phyloP scores from a whole-genome alignment of 75 land plant genomes.

The Selaginella moellendorffii region DNA sequence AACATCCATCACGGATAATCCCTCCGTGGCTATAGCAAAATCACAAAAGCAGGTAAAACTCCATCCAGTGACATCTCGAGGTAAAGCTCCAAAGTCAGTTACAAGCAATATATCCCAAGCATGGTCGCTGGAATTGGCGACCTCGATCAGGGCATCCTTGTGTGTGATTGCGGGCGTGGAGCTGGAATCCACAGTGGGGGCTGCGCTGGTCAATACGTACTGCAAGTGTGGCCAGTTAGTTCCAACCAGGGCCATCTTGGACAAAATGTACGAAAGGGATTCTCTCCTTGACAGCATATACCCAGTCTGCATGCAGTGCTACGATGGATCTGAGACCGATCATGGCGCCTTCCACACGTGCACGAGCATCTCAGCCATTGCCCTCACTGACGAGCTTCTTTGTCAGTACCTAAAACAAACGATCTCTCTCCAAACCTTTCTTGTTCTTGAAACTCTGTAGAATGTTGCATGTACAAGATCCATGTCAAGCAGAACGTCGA shows the following conservation, averaged over 20 bases:
- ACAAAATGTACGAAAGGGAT: not conserved
- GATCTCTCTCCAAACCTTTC: no score
- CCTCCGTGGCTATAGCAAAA: no score
- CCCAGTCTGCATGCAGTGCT: not conserved
- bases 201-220: slow-evolving; percentile 9
- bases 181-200: not conserved
- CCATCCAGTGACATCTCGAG: no score
- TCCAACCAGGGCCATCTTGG: not conserved
- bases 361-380: not conserved
- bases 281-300: not conserved
- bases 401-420: no score
- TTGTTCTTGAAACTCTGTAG: no score
- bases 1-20: no score
- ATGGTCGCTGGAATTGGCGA: not conserved
- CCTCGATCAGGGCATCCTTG: not conserved
- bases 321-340: not conserved
- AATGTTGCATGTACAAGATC: no score
- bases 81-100: no score
- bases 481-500: no score
- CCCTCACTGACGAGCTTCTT: no score
- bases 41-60: no score
- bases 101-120: no score
- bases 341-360: not conserved
- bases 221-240: not conserved
- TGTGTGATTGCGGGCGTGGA: not conserved